Evolutionary conservation across 495 filamentous ascomycete genomes (phyloP).

Genomic region (Trichodelitschia bisporula): DNA sequence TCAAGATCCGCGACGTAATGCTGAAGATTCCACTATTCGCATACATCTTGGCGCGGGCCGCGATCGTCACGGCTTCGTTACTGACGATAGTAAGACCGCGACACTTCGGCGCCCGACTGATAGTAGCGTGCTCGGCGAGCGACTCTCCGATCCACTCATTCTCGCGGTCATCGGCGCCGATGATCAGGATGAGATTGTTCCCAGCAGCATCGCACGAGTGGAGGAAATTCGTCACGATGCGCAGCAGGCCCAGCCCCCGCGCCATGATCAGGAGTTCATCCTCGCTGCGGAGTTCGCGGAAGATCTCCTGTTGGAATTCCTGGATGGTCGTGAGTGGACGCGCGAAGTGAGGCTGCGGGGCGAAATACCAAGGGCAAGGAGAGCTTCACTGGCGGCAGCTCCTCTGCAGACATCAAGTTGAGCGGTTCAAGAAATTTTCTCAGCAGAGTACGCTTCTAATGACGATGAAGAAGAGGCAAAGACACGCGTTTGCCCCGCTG

Average conservation of each 20-base stretch:
- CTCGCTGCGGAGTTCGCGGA: conserved; percentile 66
- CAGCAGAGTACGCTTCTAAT: too few relatives aligned
- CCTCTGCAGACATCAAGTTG: conserved; percentile 14
- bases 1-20: conserved; percentile 84
- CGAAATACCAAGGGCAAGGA: conserved; percentile 62
- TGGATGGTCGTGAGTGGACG: conserved; percentile 5
- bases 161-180: conserved; percentile 81
- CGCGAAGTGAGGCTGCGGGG: conserved; percentile 2
- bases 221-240: conserved; percentile 74
- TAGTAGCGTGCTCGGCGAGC: conserved; percentile 76
- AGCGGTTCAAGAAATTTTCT: too few relatives aligned
- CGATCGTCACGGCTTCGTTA: conserved; percentile 75
- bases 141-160: conserved; percentile 37
- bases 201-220: conserved; percentile 93
- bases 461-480: too few relatives aligned
- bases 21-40: conserved; percentile 74
- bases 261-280: conserved; percentile 87
- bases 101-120: conserved; percentile 51
- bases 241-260: conserved; percentile 73
- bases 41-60: conserved; percentile 74
- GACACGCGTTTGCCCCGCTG: too few relatives aligned
- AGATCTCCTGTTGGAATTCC: conserved; percentile 51
- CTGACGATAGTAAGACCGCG: conserved; percentile 79
- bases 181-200: conserved; percentile 68
- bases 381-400: conserved; percentile 50